Percentiles rank a stretch among this genome's conserved stretches.
Evolutionary conservation across 2,329 filamentous ascomycete genomes (phyloP).

Genomic region (Cordyceps tenuipes): DNA sequence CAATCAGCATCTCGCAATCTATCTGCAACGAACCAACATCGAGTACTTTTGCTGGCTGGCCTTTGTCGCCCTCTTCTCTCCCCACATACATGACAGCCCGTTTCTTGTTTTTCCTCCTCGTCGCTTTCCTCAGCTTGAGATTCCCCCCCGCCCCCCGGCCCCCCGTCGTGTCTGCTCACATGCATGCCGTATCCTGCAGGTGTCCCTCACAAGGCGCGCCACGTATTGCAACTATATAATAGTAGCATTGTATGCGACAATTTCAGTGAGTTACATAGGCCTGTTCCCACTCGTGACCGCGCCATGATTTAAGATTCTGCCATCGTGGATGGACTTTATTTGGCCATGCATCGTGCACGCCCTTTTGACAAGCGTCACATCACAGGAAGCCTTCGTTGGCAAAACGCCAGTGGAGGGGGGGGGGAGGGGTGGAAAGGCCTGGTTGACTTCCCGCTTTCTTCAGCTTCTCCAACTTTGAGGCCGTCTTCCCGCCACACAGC

Average conservation of each 20-base stretch:
- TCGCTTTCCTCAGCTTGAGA: neutral
- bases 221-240: neutral
- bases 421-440: neutral
- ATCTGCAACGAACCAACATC: neutral
- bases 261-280: neutral
- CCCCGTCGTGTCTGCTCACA: neutral
- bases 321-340: neutral
- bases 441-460: neutral
- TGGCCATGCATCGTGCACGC: neutral
- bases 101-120: too few relatives aligned
- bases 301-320: neutral
- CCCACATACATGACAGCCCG: too few relatives aligned
- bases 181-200: constrained; percentile 4
- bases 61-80: too few relatives aligned
- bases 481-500: neutral
- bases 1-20: neutral
- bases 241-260: neutral
- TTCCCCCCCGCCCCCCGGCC: too few relatives aligned
- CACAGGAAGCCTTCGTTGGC: neutral
- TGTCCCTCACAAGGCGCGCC: neutral
- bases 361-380: neutral
- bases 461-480: neutral
- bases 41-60: neutral
- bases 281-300: neutral
- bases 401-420: neutral